Evolutionary conservation across 2,329 filamentous ascomycete genomes (phyloP).

Genomic region (Aaosphaeria pasadenensis): DNA sequence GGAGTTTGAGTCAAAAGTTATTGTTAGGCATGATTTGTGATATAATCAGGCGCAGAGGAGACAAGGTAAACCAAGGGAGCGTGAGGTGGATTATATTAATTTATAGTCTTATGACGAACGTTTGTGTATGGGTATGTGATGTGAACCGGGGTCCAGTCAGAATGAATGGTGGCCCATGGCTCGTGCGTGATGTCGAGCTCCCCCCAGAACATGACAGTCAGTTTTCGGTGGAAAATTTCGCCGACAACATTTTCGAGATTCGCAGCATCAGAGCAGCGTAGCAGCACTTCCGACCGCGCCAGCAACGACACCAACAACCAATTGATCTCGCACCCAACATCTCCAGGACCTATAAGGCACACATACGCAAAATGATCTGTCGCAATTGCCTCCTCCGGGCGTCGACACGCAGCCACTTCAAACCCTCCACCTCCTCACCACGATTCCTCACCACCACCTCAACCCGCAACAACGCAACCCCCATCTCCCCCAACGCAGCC

Average conservation of each 20-base stretch:
- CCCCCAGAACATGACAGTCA: no score
- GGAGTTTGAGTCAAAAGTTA: no score
- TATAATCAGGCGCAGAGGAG: no score
- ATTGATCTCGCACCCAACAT: not conserved
- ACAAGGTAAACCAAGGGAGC: no score
- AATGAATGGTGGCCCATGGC: no score
- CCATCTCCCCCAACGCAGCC: constrained; percentile 23
- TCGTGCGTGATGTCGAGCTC: no score
- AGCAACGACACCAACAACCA: constrained; percentile 4
- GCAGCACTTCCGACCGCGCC: not conserved
- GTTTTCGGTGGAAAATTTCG: constrained; percentile 3
- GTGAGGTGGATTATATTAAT: no score
- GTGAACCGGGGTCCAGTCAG: no score
- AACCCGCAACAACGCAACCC: constrained; percentile 18
- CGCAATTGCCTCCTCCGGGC: constrained; percentile 36
- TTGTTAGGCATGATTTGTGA: no score
- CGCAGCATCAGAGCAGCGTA: no score
- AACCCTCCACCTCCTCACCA: constrained; percentile 3
- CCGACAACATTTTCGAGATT: not conserved
- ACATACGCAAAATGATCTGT: constrained; percentile 34
- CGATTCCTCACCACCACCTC: constrained; percentile 27
- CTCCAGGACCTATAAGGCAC: not conserved
- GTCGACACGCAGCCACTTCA: constrained; percentile 20
- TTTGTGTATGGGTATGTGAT: no score
- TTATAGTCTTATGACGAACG: no score